Base-by-base conservation (phyloP, 164 flowering plant genomes). In the Magnolia sinica region DNA sequence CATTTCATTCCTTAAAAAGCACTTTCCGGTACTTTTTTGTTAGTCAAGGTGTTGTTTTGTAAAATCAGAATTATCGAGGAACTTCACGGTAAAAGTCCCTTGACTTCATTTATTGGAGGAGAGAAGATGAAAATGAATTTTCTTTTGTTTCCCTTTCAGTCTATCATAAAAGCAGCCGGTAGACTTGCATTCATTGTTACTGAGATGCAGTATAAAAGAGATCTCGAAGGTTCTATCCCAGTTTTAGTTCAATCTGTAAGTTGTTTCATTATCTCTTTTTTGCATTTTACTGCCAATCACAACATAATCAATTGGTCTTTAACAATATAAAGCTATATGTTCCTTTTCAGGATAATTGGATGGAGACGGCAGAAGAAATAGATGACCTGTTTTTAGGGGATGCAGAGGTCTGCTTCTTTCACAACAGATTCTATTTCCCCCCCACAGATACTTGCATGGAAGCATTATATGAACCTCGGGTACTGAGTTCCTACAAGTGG, bases 341-440 rank as follows among this genome's bases (percentile, higher is more conserved):
- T 73, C 8, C 71, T 51, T 83, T 77, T 70, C 87, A 90, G 94
- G 77, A 80, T 4, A 88, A 85, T 81, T 90, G 94, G 92, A 74
- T 90, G 87, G 88, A 87, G 72, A 85, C 87, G 70, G 92, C 94
- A 70, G 94, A 90, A 86, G 92, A 88, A 84, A 88, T 90, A 78
- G 92, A 90, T 71, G 94, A 90, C 82, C 78, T 89, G 31, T 90
- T 88, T 76, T 64, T 90, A 61, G 94, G 94, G 29, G 91, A 90
- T 81, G 94, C 94, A 69, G 94, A 90, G 92, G 94, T 90, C 75
- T 74, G 80, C 72, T 61, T 8, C 67, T 75, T 50, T n/a, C 68
- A 50, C 10, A 22, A 50, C 59, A 7, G 9, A 4, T 75, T 68
- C 52, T 69, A 4, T 27, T 69, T 69, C 6, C 49, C 20, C 4